Conservation (phyloP, 495 filamentous ascomycete genomes). For the Pyrenula massariospora region DNA sequence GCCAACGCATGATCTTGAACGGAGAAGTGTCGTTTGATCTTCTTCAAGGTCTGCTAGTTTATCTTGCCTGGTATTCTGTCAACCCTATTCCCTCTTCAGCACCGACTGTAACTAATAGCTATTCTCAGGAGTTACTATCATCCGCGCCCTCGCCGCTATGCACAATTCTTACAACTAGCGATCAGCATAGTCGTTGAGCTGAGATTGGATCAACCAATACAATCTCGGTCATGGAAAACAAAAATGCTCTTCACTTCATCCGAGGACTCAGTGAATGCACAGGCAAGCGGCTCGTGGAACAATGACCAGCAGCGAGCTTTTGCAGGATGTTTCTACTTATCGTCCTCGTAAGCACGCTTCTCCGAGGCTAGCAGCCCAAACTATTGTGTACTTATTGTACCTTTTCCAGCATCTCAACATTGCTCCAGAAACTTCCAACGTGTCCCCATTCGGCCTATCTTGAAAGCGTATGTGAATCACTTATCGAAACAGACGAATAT, state of each 20-base stretch:
- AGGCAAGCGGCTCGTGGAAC: constrained; percentile 9
- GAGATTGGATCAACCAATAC: constrained; percentile 24
- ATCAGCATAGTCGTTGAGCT: constrained; percentile 31
- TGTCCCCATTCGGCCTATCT: constrained; percentile 11
- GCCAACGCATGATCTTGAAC: constrained; percentile 30
- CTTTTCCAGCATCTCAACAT: constrained; percentile 5
- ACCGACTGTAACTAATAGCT: constrained; percentile 2
- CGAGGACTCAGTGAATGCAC: background rate
- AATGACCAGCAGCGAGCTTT: constrained; percentile 13
- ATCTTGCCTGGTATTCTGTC: constrained; percentile 27
- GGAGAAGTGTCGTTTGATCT: constrained; percentile 35
- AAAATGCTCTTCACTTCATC: constrained; percentile 4
- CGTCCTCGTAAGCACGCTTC: constrained; percentile 9
- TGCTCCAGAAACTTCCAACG: constrained; percentile 13
- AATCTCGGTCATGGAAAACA: constrained; percentile 14
- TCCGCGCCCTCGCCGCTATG: constrained; percentile 24
- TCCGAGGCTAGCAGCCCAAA: background rate
- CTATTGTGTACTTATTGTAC: background rate
- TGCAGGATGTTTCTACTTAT: constrained; percentile 15
- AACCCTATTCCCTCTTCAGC: background rate
- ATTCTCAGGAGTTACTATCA: constrained; percentile 18
- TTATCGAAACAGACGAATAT: constrained; percentile 6
- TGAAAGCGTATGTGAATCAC: constrained; percentile 11
- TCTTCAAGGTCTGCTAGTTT: constrained; percentile 33
- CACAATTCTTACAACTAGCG: constrained; percentile 31